Percentiles rank a stretch among this genome's conserved stretches.
Evolutionary conservation across 768 basidiomycete species (phyloP).

Genomic region (Boletus huronensis): DNA sequence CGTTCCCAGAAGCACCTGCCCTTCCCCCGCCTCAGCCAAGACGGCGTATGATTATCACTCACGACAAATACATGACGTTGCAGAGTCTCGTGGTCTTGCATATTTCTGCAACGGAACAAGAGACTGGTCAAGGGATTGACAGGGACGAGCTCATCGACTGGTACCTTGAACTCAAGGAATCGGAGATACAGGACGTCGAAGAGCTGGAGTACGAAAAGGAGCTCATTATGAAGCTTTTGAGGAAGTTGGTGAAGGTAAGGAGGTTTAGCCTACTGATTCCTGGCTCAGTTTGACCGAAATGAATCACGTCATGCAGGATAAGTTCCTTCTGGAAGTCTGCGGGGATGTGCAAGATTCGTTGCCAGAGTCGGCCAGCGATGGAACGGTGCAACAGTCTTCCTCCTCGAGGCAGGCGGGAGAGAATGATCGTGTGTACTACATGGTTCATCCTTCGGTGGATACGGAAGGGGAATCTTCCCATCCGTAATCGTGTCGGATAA

Average conservation of each 20-base stretch:
- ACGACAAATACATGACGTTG: constrained; percentile 90
- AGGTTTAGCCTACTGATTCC: background rate
- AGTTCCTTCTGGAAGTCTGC: constrained; percentile 76
- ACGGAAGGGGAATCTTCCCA: constrained; percentile 49
- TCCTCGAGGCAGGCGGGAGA: constrained; percentile 50
- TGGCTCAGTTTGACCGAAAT: constrained; percentile 1
- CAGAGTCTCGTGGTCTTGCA: constrained; percentile 87
- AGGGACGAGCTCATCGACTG: constrained; percentile 92
- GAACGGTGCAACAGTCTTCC: constrained; percentile 45
- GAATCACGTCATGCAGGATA: constrained; percentile 51
- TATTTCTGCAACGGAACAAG: constrained; percentile 70
- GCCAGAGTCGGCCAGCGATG: constrained; percentile 58
- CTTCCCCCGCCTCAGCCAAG: constrained; percentile 48
- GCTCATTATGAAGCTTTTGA: constrained; percentile 83
- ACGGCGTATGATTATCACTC: constrained; percentile 87
- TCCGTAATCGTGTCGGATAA: constrained; percentile 11
- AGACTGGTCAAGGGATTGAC: constrained; percentile 74
- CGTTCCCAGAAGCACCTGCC: constrained; percentile 29
- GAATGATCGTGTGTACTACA: constrained; percentile 73
- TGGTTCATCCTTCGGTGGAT: constrained; percentile 89
- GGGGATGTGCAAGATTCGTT: constrained; percentile 83
- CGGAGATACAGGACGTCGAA: constrained; percentile 76
- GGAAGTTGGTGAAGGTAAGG: constrained; percentile 83
- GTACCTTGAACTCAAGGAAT: constrained; percentile 91
- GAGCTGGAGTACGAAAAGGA: constrained; percentile 90